These are phyloP conservation scores for Afroboletus lepidellus DNA, from an alignment of 1,284 basidiomycete genomes.

Conservation along the genomic window DNA sequence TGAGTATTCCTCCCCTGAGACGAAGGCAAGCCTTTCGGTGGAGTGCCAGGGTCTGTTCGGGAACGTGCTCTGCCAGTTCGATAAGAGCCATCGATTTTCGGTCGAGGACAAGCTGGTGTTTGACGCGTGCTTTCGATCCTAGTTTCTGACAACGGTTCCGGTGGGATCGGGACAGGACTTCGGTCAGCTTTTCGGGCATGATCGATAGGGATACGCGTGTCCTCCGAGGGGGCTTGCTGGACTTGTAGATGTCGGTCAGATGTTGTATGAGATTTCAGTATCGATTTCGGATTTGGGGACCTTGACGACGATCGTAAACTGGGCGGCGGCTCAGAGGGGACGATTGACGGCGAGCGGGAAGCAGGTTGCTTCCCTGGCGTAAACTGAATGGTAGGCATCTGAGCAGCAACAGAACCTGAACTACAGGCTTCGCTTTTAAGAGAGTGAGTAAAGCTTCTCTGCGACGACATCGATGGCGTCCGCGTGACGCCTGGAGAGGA, in stretches of 20 bases:
- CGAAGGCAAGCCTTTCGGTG: conserved; percentile 19
- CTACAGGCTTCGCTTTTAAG: conserved; percentile 2
- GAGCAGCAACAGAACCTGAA: background rate
- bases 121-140: conserved; percentile 10
- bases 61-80: conserved; percentile 34
- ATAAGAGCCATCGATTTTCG: conserved; percentile 12
- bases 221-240: conserved; percentile 9
- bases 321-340: background rate
- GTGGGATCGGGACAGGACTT: conserved; percentile 12
- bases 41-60: conserved; percentile 40
- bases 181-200: conserved; percentile 10
- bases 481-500: conserved; percentile 15
- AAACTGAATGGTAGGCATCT: background rate
- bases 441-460: conserved; percentile 11
- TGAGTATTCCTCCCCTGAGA: conserved; percentile 17
- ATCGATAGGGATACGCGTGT: conserved; percentile 5
- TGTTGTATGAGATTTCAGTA: conserved; percentile 24
- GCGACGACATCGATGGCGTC: conserved; percentile 23
- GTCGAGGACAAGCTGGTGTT: conserved; percentile 5
- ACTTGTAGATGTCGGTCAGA: conserved; percentile 19
- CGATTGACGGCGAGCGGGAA: conserved; percentile 8
- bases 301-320: conserved; percentile 12
- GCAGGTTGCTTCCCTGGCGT: conserved; percentile 6
- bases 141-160: conserved; percentile 9
- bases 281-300: conserved; percentile 27